These are phyloP conservation scores for Suhomyces terraborum DNA, from an alignment of 1,139 yeast species.

Conservation along the genomic window DNA sequence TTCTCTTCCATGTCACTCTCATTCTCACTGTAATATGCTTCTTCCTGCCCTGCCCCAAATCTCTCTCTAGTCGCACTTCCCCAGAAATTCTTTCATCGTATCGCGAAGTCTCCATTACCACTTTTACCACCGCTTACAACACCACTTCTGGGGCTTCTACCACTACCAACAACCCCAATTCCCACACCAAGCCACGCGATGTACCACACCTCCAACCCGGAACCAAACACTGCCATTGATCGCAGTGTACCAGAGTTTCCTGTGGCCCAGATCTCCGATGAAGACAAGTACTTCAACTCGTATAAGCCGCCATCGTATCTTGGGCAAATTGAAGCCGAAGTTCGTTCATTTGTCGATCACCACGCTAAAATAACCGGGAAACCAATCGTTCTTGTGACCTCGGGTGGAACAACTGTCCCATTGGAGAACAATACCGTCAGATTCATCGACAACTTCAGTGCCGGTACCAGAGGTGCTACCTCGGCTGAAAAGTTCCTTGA, in stretches of 20 bases:
- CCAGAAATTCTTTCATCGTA: slow-evolving; percentile 5
- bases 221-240: slow-evolving; percentile 73
- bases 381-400: slow-evolving; percentile 77
- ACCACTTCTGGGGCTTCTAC: neutral
- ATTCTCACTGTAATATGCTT: too few relatives aligned
- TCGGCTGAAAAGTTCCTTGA: slow-evolving; percentile 90
- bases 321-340: slow-evolving; percentile 56
- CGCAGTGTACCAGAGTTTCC: slow-evolving; percentile 75
- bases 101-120: too few relatives aligned
- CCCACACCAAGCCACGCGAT: neutral
- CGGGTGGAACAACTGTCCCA: slow-evolving; percentile 99
- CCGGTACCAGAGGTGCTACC: slow-evolving; percentile 97
- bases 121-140: neutral
- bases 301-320: slow-evolving; percentile 78
- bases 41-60: too few relatives aligned
- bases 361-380: slow-evolving; percentile 45
- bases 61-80: slow-evolving; percentile 4
- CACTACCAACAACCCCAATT: neutral
- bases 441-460: slow-evolving; percentile 94
- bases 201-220: slow-evolving; percentile 69
- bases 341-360: slow-evolving; percentile 57
- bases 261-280: slow-evolving; percentile 73
- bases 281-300: slow-evolving; percentile 68
- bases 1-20: too few relatives aligned
- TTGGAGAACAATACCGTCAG: slow-evolving; percentile 94